Evolutionary conservation across 2,329 filamentous ascomycete species (phyloP).

Genomic region (Diaporthe vaccinii): DNA sequence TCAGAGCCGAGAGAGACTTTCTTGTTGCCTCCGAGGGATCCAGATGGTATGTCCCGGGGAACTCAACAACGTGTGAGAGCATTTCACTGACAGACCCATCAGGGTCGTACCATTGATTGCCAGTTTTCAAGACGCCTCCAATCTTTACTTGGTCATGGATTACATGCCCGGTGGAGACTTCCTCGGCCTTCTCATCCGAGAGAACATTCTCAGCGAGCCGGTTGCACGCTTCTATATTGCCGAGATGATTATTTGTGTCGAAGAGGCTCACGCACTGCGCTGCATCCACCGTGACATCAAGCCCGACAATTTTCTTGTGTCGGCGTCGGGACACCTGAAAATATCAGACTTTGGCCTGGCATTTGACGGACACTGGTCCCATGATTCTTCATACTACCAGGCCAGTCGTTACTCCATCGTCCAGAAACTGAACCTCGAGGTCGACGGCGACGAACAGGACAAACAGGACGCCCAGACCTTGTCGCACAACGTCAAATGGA

Average conservation of each 20-base stretch:
- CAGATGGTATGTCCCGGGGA: constrained; percentile 69
- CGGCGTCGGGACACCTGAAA: constrained; percentile 88
- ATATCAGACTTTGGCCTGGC: constrained; percentile 97
- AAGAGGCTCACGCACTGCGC: constrained; percentile 87
- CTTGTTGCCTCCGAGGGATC: constrained; percentile 91
- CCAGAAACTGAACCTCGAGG: constrained; percentile 78
- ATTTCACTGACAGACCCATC: constrained; percentile 35
- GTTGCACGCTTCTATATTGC: constrained; percentile 90
- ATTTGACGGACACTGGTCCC: constrained; percentile 95
- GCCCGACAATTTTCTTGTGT: constrained; percentile 96
- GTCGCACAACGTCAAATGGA: constrained; percentile 54
- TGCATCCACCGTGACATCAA: constrained; percentile 98
- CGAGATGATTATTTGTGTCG: constrained; percentile 95
- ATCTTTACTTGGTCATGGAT: constrained; percentile 96
- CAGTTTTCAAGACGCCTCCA: constrained; percentile 88
- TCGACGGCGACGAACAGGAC: constrained; percentile 82
- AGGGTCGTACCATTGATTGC: constrained; percentile 89
- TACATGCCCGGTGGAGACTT: constrained; percentile 99
- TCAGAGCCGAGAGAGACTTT: constrained; percentile 92
- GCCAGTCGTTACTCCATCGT: constrained; percentile 85
- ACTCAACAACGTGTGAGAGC: background rate
- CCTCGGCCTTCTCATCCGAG: constrained; percentile 85
- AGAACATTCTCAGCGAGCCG: constrained; percentile 84
- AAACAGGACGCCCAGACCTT: constrained; percentile 62
- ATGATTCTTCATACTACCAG: constrained; percentile 89